Evolutionary conservation across 345 rosid species (phyloP), one percentile per base, ranked within the genome.

Genomic region (Hypericum androsaemum): DNA sequence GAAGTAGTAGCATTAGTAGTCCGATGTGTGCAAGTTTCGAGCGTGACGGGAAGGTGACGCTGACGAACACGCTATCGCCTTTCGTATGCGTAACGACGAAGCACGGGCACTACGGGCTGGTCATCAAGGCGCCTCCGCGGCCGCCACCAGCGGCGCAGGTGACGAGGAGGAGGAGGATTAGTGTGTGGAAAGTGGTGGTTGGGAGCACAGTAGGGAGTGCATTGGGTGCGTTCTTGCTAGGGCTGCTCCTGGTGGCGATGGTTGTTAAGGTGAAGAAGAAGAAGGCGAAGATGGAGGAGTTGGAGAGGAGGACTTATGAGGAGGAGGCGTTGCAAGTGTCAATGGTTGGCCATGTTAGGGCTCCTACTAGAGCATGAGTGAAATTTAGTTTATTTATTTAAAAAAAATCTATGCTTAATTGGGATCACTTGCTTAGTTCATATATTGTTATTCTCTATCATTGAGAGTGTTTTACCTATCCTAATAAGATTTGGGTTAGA

Each of bases 51-150:
- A 81, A 75, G 64, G 81, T 82, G 62, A 74, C 64, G 12, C 49
- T 90, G 12, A 63, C 69, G 17, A 59, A 62, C 47, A 74, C 73
- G 12, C 80, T 62, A 0, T 77, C 83, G 1, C 75, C 77, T n/a
- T 48, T 53, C 49, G 77, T 85, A 6, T 92, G 98, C 47, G 63
- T 55, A 8, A 75, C 86, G 6, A 67, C 69, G 37, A 79, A 59
- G 43, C 82, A 81, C 16, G 96, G 95, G 14, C 98, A 88, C 75
- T 92, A 78, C 16, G 94, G 89, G 59, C 65, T 92, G 69, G 88
- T 88, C 53, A 58, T 77, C 1, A 70, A 60, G 60, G 66, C 66
- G 16, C 71, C 70, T 2, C 68, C 71, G 1, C 68, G 43, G 50
- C 55, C 69, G 3, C 17, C 66, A 0, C 43, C 56, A 0, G 32